Evolutionary conservation across 1,284 basidiomycete genomes (phyloP).

Genomic region (Pseudozyma tsukubaensis): DNA sequence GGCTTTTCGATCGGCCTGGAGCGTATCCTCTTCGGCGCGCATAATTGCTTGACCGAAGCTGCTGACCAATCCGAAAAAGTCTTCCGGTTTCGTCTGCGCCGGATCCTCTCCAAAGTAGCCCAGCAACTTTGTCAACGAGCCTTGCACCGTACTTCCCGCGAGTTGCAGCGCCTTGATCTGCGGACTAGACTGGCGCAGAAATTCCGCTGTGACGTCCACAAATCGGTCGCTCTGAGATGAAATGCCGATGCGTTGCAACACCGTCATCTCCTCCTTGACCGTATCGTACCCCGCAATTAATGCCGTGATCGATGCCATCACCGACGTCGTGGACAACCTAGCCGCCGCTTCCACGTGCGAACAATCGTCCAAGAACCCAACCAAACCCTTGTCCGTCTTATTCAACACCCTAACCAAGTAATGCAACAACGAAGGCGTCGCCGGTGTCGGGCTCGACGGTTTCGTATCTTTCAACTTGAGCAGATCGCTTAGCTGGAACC

Average conservation of each 20-base stretch:
- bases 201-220: conserved; percentile 33
- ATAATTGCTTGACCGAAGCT: conserved; percentile 62
- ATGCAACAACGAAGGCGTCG: conserved; percentile 86
- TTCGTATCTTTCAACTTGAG: conserved; percentile 87
- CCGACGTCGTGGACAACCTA: conserved; percentile 47
- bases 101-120: conserved; percentile 58
- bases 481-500: conserved; percentile 84
- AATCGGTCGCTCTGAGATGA: conserved; percentile 52
- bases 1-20: conserved; percentile 54
- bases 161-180: conserved; percentile 53
- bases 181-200: conserved; percentile 22
- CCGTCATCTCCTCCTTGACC: conserved; percentile 42
- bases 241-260: conserved; percentile 40
- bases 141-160: conserved; percentile 38
- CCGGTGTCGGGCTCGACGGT: conserved; percentile 76
- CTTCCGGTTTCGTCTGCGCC: conserved; percentile 54
- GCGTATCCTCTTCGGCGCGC: conserved; percentile 62
- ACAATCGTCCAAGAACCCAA: conserved; percentile 83
- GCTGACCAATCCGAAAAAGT: conserved; percentile 56
- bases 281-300: conserved; percentile 41
- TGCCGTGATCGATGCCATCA: conserved; percentile 40
- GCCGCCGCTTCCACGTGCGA: conserved; percentile 81
- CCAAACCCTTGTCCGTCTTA: conserved; percentile 76
- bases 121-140: conserved; percentile 31
- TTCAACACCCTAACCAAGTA: conserved; percentile 83